phyloP scores from a whole-genome alignment of 2,329 filamentous ascomycete species.

The Nigrograna mackinnonii region DNA sequence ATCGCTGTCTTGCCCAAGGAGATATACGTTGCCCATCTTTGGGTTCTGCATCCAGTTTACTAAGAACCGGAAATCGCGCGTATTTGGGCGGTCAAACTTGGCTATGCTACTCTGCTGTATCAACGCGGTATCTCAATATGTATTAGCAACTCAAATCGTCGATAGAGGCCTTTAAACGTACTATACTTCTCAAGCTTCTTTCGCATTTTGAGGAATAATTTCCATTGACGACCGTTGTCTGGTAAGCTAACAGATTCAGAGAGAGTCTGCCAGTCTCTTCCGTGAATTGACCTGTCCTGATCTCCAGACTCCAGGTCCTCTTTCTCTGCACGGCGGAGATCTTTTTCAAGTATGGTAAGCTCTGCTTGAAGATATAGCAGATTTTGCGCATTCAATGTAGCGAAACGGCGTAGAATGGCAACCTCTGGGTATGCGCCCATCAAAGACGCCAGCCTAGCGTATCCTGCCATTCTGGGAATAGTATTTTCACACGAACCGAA shows the following conservation, averaged over 20 bases:
- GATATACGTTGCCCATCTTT: conserved; percentile 6
- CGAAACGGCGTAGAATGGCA: conserved; percentile 13
- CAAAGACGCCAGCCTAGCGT: conserved; percentile 7
- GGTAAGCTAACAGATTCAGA: neutral
- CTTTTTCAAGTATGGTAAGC: conserved; percentile 8
- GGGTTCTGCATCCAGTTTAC: conserved; percentile 6
- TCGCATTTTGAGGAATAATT: neutral
- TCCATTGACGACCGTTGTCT: neutral
- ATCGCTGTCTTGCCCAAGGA: conserved; percentile 9
- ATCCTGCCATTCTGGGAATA: conserved; percentile 1
- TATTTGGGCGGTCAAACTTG: neutral
- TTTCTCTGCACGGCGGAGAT: conserved; percentile 4
- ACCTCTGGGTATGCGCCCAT: conserved; percentile 11
- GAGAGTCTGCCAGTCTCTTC: conserved; percentile 2
- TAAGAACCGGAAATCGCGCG: neutral
- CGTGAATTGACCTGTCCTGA: conserved; percentile 1
- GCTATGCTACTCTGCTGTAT: neutral
- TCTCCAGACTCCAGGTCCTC: conserved; percentile 3
- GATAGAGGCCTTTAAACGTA: neutral
- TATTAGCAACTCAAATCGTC: neutral
- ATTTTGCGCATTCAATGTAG: conserved; percentile 10
- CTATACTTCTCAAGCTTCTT: neutral
- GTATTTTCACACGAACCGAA: no score
- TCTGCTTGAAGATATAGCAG: conserved; percentile 16
- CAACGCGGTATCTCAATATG: neutral